Conservation (phyloP, 495 filamentous ascomycete genomes). For the Aspergillus ostianus region DNA sequence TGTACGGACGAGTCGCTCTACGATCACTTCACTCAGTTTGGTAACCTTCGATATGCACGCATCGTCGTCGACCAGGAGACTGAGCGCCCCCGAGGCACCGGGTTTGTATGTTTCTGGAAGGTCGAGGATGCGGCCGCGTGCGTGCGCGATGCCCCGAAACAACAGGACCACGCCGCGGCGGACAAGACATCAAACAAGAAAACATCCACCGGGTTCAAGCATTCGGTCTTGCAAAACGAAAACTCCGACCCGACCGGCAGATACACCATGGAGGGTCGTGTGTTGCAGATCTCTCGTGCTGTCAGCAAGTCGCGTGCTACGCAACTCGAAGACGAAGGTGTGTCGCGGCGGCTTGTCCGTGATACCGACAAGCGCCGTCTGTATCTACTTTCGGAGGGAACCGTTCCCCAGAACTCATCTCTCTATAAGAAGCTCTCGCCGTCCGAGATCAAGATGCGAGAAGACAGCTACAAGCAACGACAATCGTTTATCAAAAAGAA, state of each 20-base stretch:
- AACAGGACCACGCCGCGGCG: slow-evolving; percentile 34
- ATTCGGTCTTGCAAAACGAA: slow-evolving; percentile 83
- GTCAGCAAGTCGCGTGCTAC: slow-evolving; percentile 76
- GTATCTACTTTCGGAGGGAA: slow-evolving; percentile 85
- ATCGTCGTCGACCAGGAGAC: slow-evolving; percentile 83
- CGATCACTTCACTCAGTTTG: slow-evolving; percentile 81
- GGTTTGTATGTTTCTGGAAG: slow-evolving; percentile 91
- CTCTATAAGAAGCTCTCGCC: slow-evolving; percentile 74
- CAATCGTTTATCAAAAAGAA: slow-evolving; percentile 88
- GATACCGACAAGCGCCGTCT: slow-evolving; percentile 90
- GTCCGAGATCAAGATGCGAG: slow-evolving; percentile 81
- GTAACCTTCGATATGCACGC: slow-evolving; percentile 79
- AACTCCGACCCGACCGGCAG: slow-evolving; percentile 69
- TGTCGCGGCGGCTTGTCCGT: slow-evolving; percentile 59
- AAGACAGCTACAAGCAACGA: slow-evolving; percentile 82
- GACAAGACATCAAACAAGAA: slow-evolving; percentile 43
- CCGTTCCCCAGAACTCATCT: slow-evolving; percentile 66
- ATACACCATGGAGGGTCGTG: slow-evolving; percentile 86
- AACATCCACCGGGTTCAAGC: slow-evolving; percentile 47
- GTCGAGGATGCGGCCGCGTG: slow-evolving; percentile 69
- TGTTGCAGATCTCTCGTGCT: slow-evolving; percentile 79
- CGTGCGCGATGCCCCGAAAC: slow-evolving; percentile 66
- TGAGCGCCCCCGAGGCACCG: slow-evolving; percentile 83
- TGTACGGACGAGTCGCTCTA: slow-evolving; percentile 74
- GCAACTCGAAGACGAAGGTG: slow-evolving; percentile 68